Evolutionary conservation across 2,329 filamentous ascomycete genomes (phyloP), one percentile per base, ranked within the genome.

Genomic region (Cladosporium oxysporum): DNA sequence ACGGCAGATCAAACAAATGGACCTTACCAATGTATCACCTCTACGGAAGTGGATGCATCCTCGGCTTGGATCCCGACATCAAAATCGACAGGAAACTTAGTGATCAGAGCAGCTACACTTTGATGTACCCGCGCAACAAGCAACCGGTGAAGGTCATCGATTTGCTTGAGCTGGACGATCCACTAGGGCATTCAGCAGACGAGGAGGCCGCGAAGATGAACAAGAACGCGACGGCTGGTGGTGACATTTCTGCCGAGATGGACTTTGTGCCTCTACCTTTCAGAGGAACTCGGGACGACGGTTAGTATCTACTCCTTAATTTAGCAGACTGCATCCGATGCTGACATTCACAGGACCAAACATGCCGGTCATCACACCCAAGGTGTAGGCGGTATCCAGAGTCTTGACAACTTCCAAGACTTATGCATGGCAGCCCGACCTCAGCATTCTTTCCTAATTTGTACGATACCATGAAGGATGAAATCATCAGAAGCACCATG

Each of bases 1-100:
- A 93, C 75, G 91, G 91, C 1, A 85, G 86, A 31, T 83, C 91
- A 47, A 88, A 97, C 75, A 87, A 86, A 41, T 91, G 90, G 69
- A 85, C 84, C 63, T 79, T 96, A 12, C 92, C 93, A 0, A 72
- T 79, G 2, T 97, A 96, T 74, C 84, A 84, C 67, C 88, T 92
- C 6, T 80, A 81, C 67, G 91, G 92, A 16, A 81, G 82, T 64
- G 92, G 92, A 2, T 84, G 83, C 66, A 81, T 97, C 1, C 77
- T 98, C 14, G 94, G 93, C 0, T 80, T 89, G 0, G 76, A 81
- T 1, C 79, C 80, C 2, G 82, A 83, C 53, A 81, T 89, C 65
- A 85, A 84, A 65, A 90, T 97, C 66, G 88, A 94, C 72, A 85
- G 86, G 47, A 85, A 88, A 55, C 83, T 85, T 1, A 83, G 84